phyloP scores from a whole-genome alignment of 495 filamentous ascomycete species.

The Chaetomium cochliodes region DNA sequence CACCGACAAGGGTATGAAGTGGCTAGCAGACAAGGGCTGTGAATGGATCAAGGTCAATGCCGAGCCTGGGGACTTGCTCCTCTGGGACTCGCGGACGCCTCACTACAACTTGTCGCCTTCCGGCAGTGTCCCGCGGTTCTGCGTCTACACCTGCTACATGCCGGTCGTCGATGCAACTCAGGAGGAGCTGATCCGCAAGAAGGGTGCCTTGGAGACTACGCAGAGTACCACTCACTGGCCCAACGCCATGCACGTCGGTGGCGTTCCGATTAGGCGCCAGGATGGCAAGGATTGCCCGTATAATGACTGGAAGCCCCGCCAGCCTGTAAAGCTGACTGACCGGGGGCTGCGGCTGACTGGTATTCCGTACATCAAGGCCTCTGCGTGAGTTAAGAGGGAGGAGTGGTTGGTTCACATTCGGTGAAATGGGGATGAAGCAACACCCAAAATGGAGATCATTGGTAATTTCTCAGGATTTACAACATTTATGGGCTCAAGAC shows the following conservation, averaged over 20 bases:
- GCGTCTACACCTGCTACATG: slow-evolving; percentile 13
- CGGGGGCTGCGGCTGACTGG: background rate
- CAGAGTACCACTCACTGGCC: slow-evolving; percentile 13
- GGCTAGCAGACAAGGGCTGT: slow-evolving; percentile 39
- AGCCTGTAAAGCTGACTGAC: slow-evolving; percentile 3
- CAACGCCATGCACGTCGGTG: slow-evolving; percentile 10
- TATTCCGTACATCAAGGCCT: slow-evolving; percentile 3
- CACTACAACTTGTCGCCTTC: slow-evolving; percentile 32
- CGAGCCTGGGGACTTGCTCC: slow-evolving; percentile 45
- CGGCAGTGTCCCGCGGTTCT: slow-evolving; percentile 1
- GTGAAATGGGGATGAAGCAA: background rate
- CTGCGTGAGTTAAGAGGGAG: no score
- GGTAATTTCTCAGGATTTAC: no score
- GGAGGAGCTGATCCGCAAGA: slow-evolving; percentile 8
- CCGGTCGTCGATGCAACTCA: slow-evolving; percentile 7
- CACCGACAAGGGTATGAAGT: slow-evolving; percentile 42
- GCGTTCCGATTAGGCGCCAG: background rate
- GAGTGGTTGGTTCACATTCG: no score
- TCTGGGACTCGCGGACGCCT: slow-evolving; percentile 45
- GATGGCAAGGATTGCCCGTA: slow-evolving; percentile 2
- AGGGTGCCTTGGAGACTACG: background rate
- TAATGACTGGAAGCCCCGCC: slow-evolving; percentile 2
- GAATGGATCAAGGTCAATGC: slow-evolving; percentile 43
- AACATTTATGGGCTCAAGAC: no score
- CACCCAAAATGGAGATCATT: no score